Base-by-base conservation (phyloP, 139 green algal species). In the Deuterostichococcus epilithicus region DNA sequence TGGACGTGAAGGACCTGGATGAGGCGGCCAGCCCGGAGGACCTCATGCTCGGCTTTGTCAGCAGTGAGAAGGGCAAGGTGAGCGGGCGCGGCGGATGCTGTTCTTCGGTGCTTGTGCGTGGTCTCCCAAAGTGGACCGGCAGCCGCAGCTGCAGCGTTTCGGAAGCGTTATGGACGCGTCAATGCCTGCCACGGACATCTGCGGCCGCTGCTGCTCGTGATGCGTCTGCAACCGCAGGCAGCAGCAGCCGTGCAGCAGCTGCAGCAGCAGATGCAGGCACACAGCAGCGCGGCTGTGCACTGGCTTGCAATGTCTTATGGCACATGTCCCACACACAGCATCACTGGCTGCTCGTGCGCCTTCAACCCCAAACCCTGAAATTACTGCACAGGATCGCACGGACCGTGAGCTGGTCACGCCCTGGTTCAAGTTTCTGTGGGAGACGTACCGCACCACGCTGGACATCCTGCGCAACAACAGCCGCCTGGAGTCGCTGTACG, bases 401-500 rank as follows among this genome's bases (percentile, higher is more conserved):
- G 96, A 99, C 80, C 86, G 96, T 30, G 94, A 98, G 89, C 81
- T 97, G 69, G 96, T 99, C 22, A 98, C 96, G 13, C 96, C 96
- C 32, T 99, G 96, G 96, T 99, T 99, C 90, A 97, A 97, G 82
- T 99, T 99, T 80, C 86, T 99, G 80, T 99, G 96, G 96, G 96
- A 99, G 87, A 93, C 91, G 13, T 98, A 99, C 89, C 86, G 95
- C 72, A 97, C 86, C 58, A 86, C 95, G 60, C 88, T 99, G 75
- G 96, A 99, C 81, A 96, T 99, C 68, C 88, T 99, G 85, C 90
- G 94, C 72, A 98, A 97, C 89, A 99, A 99, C 86, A 34, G 66
- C 66, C 95, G 97, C 78, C 91, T 99, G 72, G 95, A 99, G 86
- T 76, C 86, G 18, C 90, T 99, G 72, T 99, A 98, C 81, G 92